Percentiles rank a stretch among this genome's conserved stretches.
Evolutionary conservation across 83 land plant genomes (phyloP).

Genomic region (Picea abies): DNA sequence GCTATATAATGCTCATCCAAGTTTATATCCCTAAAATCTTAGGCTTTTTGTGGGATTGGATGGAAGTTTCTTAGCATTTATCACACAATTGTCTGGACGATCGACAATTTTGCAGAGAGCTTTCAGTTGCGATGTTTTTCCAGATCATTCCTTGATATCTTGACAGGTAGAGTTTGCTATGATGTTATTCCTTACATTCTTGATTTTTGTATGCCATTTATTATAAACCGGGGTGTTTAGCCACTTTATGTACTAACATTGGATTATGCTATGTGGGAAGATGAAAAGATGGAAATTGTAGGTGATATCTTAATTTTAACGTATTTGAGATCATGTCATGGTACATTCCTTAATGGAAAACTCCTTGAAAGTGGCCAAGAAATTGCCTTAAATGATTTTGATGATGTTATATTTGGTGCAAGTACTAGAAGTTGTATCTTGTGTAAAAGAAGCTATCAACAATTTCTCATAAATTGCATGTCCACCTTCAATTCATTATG

Average conservation of each 20-base stretch:
- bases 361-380: conserved; percentile 20
- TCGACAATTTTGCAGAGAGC: conserved; percentile 26
- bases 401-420: conserved; percentile 27
- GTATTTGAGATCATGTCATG: conserved; percentile 29
- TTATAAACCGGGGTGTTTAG: background rate
- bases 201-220: background rate
- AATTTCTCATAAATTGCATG: background rate
- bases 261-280: conserved; percentile 5
- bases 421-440: conserved; percentile 29
- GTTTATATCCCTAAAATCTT: no score
- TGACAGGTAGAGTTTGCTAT: conserved; percentile 24
- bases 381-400: conserved; percentile 19
- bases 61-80: conserved; percentile 12
- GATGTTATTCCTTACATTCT: background rate
- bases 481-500: background rate
- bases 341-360: conserved; percentile 26
- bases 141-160: conserved; percentile 41
- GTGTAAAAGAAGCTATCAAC: background rate
- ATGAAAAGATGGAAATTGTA: conserved; percentile 20
- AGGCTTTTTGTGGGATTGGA: no score
- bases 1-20: no score
- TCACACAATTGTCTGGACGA: background rate
- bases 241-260: background rate
- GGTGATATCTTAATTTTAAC: conserved; percentile 8
- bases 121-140: conserved; percentile 24